A percentile compares a stretch with the other conserved stretches of the same genome.
phyloP scores from a whole-genome alignment of 192 early-diverging fungal species.

The Geosiphon pyriformis region DNA sequence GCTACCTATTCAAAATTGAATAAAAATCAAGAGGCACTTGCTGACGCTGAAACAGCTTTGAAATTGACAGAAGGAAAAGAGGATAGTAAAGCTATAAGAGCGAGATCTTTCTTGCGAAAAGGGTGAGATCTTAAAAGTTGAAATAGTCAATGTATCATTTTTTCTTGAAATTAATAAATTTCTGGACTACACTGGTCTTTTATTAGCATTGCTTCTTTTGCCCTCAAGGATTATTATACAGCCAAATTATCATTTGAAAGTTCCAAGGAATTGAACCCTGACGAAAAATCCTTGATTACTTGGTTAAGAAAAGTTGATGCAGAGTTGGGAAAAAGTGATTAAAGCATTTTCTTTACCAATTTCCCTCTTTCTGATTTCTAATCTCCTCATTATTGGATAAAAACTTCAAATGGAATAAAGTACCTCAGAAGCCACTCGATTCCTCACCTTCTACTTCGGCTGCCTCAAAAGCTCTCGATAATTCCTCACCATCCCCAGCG shows the following conservation, averaged over 20 bases:
- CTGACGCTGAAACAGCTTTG: conserved; percentile 62
- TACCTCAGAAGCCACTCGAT: conserved; percentile 33
- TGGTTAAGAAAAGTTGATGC: conserved; percentile 55
- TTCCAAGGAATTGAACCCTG: conserved; percentile 41
- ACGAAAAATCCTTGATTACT: conserved; percentile 41
- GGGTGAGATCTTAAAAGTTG: no score
- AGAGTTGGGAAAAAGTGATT: conserved; percentile 51
- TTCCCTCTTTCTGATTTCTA: no score
- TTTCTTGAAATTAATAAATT: not conserved
- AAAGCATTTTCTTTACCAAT: no score
- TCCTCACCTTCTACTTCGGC: not conserved
- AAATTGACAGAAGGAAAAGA: conserved; percentile 46
- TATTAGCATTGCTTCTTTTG: conserved; percentile 46
- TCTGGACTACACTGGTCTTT: not conserved
- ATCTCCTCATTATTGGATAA: conserved; percentile 29
- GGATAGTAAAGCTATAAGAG: conserved; percentile 42
- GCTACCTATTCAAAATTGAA: conserved; percentile 60
- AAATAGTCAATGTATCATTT: not conserved
- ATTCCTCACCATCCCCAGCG: not conserved
- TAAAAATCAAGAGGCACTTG: conserved; percentile 50
- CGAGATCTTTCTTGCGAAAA: conserved; percentile 63
- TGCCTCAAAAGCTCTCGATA: no score
- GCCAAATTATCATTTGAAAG: conserved; percentile 49
- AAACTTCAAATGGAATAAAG: conserved; percentile 30
- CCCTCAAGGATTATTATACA: conserved; percentile 52